Base-by-base conservation (phyloP, 2,329 filamentous ascomycete species). In the Hypoxylon rubiginosum region DNA sequence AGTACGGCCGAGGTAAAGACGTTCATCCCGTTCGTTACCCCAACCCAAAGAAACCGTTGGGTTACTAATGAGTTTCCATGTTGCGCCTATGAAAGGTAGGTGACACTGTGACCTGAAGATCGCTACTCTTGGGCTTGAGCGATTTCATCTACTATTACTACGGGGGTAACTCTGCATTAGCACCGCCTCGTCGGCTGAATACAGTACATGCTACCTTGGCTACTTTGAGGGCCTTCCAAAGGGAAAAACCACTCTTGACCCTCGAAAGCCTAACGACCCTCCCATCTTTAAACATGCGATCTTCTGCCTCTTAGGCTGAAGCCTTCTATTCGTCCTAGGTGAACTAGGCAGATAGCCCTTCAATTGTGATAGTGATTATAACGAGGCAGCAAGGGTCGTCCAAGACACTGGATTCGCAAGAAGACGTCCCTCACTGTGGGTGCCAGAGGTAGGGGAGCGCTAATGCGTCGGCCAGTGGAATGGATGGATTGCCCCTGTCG, bases 61-160 rank as follows among this genome's bases (percentile, higher is more conserved):
- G 63, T 67, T 66, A 64, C 59, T 64, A 62, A 64, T 57, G 55
- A 46, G 63, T 19, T 32, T 17, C 21, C 30, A 17, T 59, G 43
- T 58, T 46, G 34, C 48, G 59, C 63, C 55, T 48, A 60, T n/a
- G n/a, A 63, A 54, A 17, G 67, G 67, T 64, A 69, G 67, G 67
- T 69, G 67, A 69, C 67, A 69, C 67, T 67, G 64, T 62, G 50
- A 62, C 63, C 63, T 67, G 64, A 64, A 61, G 67, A 69, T 67
- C 67, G 46, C 50, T 57, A 41, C 49, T 19, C 45, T 45, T 8
- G 19, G 50, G n/a, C 15, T 45, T 66, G 63, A 63, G 56, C 59
- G 62, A 66, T 66, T 66, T 68, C 55, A 41, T 60, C 52, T 46
- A 39, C 52, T 54, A 21, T 54, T 62, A 62, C 58, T 61, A 58